phyloP scores from a whole-genome alignment of 306 rosid genomes.

The Ormosia semicastrata region DNA sequence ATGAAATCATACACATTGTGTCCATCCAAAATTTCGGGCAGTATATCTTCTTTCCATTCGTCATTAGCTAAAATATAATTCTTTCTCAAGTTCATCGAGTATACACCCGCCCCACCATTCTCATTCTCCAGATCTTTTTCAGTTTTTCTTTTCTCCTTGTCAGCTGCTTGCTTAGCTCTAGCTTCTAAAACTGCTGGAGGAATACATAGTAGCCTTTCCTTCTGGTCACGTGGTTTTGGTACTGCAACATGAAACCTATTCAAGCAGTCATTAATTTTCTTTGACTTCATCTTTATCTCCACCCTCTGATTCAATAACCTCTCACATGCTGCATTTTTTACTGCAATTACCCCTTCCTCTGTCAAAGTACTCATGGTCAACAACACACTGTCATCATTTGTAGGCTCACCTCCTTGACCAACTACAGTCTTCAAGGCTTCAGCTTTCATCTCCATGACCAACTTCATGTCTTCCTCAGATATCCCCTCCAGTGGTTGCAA shows the following conservation, averaged over 20 bases:
- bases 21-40: slow-evolving; percentile 91
- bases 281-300: slow-evolving; percentile 82
- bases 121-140: slow-evolving; percentile 81
- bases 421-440: slow-evolving; percentile 77
- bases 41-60: slow-evolving; percentile 82
- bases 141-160: slow-evolving; percentile 60
- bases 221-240: slow-evolving; percentile 76
- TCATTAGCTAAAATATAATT: slow-evolving; percentile 67
- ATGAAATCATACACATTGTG: slow-evolving; percentile 84
- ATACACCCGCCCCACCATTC: slow-evolving; percentile 94
- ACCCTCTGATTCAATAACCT: slow-evolving; percentile 78
- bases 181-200: slow-evolving; percentile 76
- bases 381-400: slow-evolving; percentile 56
- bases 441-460: slow-evolving; percentile 76
- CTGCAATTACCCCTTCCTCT: slow-evolving; percentile 80
- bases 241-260: slow-evolving; percentile 83
- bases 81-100: slow-evolving; percentile 80
- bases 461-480: slow-evolving; percentile 75
- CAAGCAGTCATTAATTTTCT: slow-evolving; percentile 70
- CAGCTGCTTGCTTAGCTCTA: slow-evolving; percentile 59
- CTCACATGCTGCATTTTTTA: slow-evolving; percentile 86
- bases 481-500: slow-evolving; percentile 76
- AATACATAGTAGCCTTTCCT: slow-evolving; percentile 78
- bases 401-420: slow-evolving; percentile 79
- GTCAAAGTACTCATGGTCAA: slow-evolving; percentile 88